Percentiles rank a stretch among this genome's conserved stretches.
Evolutionary conservation across 805 yeast genomes (phyloP).

Genomic region (Saccharomycopsis fibuligera): DNA sequence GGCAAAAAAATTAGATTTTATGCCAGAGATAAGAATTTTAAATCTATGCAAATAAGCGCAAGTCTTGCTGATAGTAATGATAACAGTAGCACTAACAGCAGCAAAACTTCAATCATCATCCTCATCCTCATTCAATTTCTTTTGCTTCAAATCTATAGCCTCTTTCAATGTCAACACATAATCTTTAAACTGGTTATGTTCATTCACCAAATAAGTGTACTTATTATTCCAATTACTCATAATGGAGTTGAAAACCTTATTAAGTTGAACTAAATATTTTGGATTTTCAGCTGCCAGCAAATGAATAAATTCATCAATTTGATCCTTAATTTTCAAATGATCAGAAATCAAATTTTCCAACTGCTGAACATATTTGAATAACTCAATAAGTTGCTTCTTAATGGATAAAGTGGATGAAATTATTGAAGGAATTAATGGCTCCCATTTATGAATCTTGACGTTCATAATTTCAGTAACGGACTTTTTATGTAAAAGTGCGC

Average conservation of each 20-base stretch:
- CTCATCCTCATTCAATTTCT: not conserved
- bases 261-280: slow-evolving; percentile 8
- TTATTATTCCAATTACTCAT: slow-evolving; percentile 39
- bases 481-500: slow-evolving; percentile 20
- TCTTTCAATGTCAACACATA: slow-evolving; percentile 31
- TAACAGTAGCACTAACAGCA: too few species aligned
- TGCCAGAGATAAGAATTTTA: too few species aligned
- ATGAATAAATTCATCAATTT: slow-evolving; percentile 30
- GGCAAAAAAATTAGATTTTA: too few species aligned
- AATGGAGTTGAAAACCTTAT: slow-evolving; percentile 20
- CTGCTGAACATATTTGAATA: slow-evolving; percentile 35
- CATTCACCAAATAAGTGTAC: slow-evolving; percentile 32
- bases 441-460: slow-evolving; percentile 27
- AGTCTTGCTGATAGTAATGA: too few species aligned
- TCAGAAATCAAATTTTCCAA: slow-evolving; percentile 35
- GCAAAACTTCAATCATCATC: not conserved
- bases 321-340: slow-evolving; percentile 38
- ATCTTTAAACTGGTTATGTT: slow-evolving; percentile 30
- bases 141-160: slow-evolving; percentile 24
- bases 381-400: slow-evolving; percentile 33
- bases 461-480: slow-evolving; percentile 7
- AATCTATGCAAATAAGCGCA: too few species aligned
- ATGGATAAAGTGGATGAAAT: slow-evolving; percentile 25
- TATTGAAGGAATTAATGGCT: slow-evolving; percentile 28
- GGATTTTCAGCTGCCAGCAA: slow-evolving; percentile 8